A percentile compares a stretch with the other conserved stretches of the same genome.
phyloP scores from a whole-genome alignment of 768 basidiomycete species.

The Mycena haematopus region DNA sequence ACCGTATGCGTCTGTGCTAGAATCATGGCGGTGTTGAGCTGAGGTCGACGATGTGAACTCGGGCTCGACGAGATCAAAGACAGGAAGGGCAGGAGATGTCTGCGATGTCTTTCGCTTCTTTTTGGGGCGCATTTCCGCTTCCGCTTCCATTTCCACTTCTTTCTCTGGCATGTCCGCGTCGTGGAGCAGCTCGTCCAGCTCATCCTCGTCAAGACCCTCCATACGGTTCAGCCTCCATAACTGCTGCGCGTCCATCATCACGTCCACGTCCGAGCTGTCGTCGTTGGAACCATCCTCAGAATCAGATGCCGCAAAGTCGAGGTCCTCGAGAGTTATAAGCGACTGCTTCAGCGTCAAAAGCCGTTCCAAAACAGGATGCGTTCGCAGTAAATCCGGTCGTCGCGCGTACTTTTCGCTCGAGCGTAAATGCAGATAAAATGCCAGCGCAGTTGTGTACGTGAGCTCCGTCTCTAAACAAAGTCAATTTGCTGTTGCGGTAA shows the following conservation, averaged over 20 bases:
- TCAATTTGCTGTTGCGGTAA: conserved; percentile 1
- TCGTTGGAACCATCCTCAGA: conserved; percentile 53
- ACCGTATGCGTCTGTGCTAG: conserved; percentile 63
- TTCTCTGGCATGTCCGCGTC: conserved; percentile 49
- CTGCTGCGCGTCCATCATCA: conserved; percentile 46
- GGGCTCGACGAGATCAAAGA: conserved; percentile 85
- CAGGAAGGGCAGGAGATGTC: conserved; percentile 38
- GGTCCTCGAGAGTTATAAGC: conserved; percentile 79
- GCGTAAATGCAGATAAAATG: conserved; percentile 92
- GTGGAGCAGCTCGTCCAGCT: conserved; percentile 63
- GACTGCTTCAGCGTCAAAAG: conserved; percentile 85
- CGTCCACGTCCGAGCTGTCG: conserved; percentile 46
- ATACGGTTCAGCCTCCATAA: conserved; percentile 50
- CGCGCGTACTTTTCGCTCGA: conserved; percentile 67
- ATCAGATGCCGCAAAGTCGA: conserved; percentile 71
- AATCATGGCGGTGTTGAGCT: conserved; percentile 32
- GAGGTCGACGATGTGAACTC: conserved; percentile 58
- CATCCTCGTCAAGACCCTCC: conserved; percentile 46
- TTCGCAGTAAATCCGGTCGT: conserved; percentile 65
- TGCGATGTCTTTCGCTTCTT: conserved; percentile 63
- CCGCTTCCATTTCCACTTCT: conserved; percentile 34
- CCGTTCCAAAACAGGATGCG: conserved; percentile 76
- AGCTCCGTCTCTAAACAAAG: conserved; percentile 76
- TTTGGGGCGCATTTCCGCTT: conserved; percentile 53
- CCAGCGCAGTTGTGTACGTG: conserved; percentile 88